These are phyloP conservation scores for Diaporthe aspalathi DNA, from an alignment of 2,329 filamentous ascomycete genomes.

Conservation along the genomic window DNA sequence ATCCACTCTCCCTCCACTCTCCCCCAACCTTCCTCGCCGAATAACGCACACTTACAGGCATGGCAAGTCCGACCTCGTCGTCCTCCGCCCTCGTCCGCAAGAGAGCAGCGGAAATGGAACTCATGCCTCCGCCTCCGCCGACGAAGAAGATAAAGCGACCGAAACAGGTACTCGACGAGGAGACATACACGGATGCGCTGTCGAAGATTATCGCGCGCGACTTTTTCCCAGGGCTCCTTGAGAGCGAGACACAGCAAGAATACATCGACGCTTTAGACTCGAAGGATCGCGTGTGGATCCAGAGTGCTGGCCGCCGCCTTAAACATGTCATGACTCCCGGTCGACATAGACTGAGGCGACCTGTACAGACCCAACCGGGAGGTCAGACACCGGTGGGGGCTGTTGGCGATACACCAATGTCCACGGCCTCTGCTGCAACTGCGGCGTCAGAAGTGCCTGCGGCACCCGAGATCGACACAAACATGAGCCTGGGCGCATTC, in stretches of 20 bases:
- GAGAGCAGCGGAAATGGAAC: constrained; percentile 69
- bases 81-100: constrained; percentile 75
- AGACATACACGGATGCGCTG: constrained; percentile 88
- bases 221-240: constrained; percentile 92
- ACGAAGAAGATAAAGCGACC: constrained; percentile 93
- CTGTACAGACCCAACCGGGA: constrained; percentile 30
- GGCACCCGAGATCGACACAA: constrained; percentile 72
- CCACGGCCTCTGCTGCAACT: constrained; percentile 55
- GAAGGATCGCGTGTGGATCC: constrained; percentile 86
- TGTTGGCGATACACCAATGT: constrained; percentile 79
- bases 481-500: constrained; percentile 85
- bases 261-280: constrained; percentile 93
- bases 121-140: constrained; percentile 90
- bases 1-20: background rate
- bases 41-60: constrained; percentile 16
- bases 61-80: constrained; percentile 37
- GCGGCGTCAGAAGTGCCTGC: constrained; percentile 43
- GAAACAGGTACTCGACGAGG: constrained; percentile 88
- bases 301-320: constrained; percentile 78
- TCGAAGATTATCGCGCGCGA: constrained; percentile 96
- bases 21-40: background rate
- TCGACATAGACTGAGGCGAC: constrained; percentile 49
- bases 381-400: constrained; percentile 46
- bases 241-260: constrained; percentile 88
- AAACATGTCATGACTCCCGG: constrained; percentile 86